Evolutionary conservation across 495 filamentous ascomycete genomes (phyloP).

Genomic region (Terfezia boudieri): DNA sequence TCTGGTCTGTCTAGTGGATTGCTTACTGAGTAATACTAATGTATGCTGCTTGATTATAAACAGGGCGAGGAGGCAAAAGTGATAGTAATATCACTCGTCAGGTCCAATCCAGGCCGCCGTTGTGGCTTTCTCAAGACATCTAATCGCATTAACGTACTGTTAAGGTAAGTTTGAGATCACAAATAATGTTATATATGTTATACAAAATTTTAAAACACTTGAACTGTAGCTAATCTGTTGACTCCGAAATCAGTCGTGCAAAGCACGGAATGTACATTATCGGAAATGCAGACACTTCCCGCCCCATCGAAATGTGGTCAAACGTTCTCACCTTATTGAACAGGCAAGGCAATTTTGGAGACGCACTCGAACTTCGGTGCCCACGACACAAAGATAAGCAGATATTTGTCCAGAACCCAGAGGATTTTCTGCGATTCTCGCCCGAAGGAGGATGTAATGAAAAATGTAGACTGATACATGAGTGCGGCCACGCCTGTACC

Average conservation of each 20-base stretch:
- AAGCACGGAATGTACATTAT: constrained; percentile 72
- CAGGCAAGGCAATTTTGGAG: constrained; percentile 29
- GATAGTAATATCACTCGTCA: constrained; percentile 56
- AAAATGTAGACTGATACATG: constrained; percentile 31
- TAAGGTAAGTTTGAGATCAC: constrained; percentile 21
- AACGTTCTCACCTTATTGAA: constrained; percentile 35
- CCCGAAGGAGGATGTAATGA: constrained; percentile 51
- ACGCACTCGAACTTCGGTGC: constrained; percentile 34
- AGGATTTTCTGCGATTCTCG: constrained; percentile 35
- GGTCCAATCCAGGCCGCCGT: constrained; percentile 40
- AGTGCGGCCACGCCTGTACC: constrained; percentile 49
- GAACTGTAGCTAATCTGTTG: too few species aligned
- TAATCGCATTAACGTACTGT: constrained; percentile 63
- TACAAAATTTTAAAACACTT: too few species aligned
- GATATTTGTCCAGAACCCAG: constrained; percentile 34
- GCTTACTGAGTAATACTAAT: too few species aligned
- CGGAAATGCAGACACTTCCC: constrained; percentile 43
- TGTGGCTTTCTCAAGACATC: constrained; percentile 51
- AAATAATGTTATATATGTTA: too few species aligned
- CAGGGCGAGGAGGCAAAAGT: constrained; percentile 59
- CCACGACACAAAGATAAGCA: constrained; percentile 37
- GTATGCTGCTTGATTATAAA: not conserved
- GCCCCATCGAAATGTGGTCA: constrained; percentile 42
- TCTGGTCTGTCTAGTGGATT: too few species aligned
- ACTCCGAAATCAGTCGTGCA: constrained; percentile 28